Conservation (phyloP, 768 basidiomycete species). For the Boletus patriciae region DNA sequence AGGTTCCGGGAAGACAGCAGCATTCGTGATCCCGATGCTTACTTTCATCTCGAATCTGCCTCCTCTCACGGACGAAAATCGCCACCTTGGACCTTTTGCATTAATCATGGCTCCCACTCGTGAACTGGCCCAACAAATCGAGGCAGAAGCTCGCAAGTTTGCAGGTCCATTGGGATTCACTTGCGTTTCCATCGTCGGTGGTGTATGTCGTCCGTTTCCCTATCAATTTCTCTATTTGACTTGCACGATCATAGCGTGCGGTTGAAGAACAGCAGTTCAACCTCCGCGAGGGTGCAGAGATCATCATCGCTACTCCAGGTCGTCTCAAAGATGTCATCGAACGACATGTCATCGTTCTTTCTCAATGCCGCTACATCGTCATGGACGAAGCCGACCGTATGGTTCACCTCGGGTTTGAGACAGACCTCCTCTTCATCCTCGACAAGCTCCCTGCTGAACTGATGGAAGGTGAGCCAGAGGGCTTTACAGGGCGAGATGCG, state of each 20-base stretch:
- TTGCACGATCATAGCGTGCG: conserved; percentile 53
- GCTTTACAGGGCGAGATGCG: conserved; percentile 40
- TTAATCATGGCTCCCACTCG: conserved; percentile 96
- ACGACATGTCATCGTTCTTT: conserved; percentile 90
- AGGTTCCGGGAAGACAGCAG: conserved; percentile 99
- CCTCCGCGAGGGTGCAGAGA: conserved; percentile 96
- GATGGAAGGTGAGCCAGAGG: conserved; percentile 71
- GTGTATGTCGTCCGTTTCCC: conserved; percentile 45
- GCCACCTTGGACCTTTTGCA: conserved; percentile 91
- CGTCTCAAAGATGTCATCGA: conserved; percentile 98
- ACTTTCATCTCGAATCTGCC: conserved; percentile 89
- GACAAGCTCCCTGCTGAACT: conserved; percentile 87
- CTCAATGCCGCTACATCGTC: conserved; percentile 97
- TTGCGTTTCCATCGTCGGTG: conserved; percentile 98
- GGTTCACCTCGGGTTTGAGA: conserved; percentile 97
- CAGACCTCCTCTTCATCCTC: conserved; percentile 90
- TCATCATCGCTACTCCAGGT: conserved; percentile 98
- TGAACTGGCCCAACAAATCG: conserved; percentile 97
- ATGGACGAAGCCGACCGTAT: conserved; percentile 99
- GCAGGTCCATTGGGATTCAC: conserved; percentile 86
- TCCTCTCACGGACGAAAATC: conserved; percentile 85
- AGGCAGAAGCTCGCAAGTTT: conserved; percentile 89
- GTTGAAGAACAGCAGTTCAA: conserved; percentile 99
- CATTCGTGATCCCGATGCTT: conserved; percentile 98
- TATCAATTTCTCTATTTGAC: conserved; percentile 14